Evolutionary conservation across 768 basidiomycete genomes (phyloP), one percentile per base, ranked within the genome.

Genomic region (Cyclocybe aegerita): DNA sequence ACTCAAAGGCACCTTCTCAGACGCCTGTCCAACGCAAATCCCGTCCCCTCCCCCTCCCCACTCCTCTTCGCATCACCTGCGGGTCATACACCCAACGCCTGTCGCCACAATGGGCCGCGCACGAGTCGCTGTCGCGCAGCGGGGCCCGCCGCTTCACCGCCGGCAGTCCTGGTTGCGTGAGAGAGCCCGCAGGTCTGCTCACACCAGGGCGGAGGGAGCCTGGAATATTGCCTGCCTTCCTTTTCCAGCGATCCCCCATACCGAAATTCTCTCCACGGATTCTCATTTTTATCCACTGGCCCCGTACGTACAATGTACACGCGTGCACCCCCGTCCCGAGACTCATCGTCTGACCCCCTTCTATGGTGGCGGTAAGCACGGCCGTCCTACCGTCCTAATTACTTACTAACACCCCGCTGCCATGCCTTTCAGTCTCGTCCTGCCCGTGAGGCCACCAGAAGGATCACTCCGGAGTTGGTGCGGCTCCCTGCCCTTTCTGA

Each of bases 11-110:
- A 50, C 37, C 45, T 47, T 50, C 40, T 47, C 40, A 46, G 41
- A 39, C 37, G 39, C 14, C 43, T 49, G 16, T 49, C 50, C 39
- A 42, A 49, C 58, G 55, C 49, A 50, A 53, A 54, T 44, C 17
- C 48, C n/a, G n/a, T n/a, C 14, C 8, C 16, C 31, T 30, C 35
- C 9, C 12, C 40, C 17, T 37, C 48, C 2, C 23, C 4, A 4
- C 23, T 23, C 23, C 23, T 4, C 4, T 23, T 2, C n/a, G n/a
- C n/a, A n/a, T n/a, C n/a, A n/a, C n/a, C n/a, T n/a, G n/a, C n/a
- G n/a, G n/a, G n/a, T n/a, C n/a, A n/a, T n/a, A n/a, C n/a, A n/a
- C n/a, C n/a, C n/a, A n/a, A 23, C 23, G 23, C 23, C 23, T 4
- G 23, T 23, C 23, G 23, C 23, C 23, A 23, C 23, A 23, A 23